Conservation (phyloP, 2,329 filamentous ascomycete species). For the Exophiala sp. region DNA sequence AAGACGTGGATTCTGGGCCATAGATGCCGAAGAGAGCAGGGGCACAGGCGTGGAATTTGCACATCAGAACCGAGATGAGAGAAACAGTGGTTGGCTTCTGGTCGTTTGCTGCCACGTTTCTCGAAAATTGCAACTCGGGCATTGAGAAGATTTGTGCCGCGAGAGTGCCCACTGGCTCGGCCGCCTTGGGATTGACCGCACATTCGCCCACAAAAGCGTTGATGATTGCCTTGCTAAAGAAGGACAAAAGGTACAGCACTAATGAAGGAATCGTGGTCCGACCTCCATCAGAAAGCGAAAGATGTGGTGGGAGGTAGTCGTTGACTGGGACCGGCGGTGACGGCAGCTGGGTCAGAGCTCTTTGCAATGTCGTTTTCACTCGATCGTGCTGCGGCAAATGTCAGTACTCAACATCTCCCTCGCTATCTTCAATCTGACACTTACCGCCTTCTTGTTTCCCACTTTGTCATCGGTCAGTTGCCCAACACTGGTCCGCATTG, state of each 20-base stretch:
- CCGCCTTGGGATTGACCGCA: conserved; percentile 56
- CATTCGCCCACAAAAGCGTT: conserved; percentile 64
- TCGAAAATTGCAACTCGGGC: conserved; percentile 47
- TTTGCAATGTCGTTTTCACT: conserved; percentile 50
- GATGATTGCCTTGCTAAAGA: conserved; percentile 67
- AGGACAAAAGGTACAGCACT: conserved; percentile 69
- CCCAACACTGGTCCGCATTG: conserved; percentile 65
- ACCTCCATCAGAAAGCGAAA: conserved; percentile 28
- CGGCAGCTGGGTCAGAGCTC: conserved; percentile 46
- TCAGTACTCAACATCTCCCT: conserved; percentile 8
- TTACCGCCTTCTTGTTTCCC: conserved; percentile 54
- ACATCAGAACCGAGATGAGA: conserved; percentile 76
- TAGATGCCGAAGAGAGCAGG: conserved; percentile 80
- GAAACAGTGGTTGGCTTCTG: conserved; percentile 52
- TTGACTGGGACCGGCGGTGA: conserved; percentile 54
- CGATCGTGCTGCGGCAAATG: conserved; percentile 38
- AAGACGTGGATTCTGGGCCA: conserved; percentile 66
- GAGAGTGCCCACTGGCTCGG: conserved; percentile 74
- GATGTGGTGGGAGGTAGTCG: conserved; percentile 44
- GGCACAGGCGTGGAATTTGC: conserved; percentile 74
- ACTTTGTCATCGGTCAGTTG: conserved; percentile 63
- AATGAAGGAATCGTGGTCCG: conserved; percentile 47
- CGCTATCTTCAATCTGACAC: conserved; percentile 28
- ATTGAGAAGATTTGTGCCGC: conserved; percentile 68
- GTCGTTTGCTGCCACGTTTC: conserved; percentile 7